These are phyloP conservation scores for Bipolaris bicolor DNA, from an alignment of 2,329 filamentous ascomycete species.

Conservation along the genomic window DNA sequence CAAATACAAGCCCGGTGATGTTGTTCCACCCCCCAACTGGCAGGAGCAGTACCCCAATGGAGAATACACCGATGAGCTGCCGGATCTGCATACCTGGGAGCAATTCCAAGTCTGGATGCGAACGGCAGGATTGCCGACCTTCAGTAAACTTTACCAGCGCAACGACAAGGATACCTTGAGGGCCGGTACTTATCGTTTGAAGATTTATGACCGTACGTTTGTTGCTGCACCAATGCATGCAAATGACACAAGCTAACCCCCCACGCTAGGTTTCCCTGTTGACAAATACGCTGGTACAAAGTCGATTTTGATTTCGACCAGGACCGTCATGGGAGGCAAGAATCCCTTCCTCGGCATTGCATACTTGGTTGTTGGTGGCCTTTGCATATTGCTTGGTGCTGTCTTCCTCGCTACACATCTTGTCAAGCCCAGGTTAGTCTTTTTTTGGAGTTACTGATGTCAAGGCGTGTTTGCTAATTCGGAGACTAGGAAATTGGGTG, in stretches of 20 bases:
- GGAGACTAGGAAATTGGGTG: slow-evolving; percentile 81
- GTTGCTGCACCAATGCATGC: not conserved
- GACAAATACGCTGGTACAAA: slow-evolving; percentile 83
- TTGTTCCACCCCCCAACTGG: slow-evolving; percentile 91
- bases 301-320: slow-evolving; percentile 84
- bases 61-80: slow-evolving; percentile 70
- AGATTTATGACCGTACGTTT: slow-evolving; percentile 76
- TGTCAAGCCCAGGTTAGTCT: slow-evolving; percentile 79
- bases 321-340: slow-evolving; percentile 90
- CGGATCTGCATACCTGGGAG: slow-evolving; percentile 76
- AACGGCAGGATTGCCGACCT: slow-evolving; percentile 88
- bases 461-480: slow-evolving; percentile 19
- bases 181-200: slow-evolving; percentile 74
- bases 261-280: slow-evolving; percentile 75
- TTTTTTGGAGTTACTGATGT: not conserved
- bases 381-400: slow-evolving; percentile 87
- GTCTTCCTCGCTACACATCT: slow-evolving; percentile 91
- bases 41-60: slow-evolving; percentile 68
- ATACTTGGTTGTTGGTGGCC: slow-evolving; percentile 89
- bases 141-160: slow-evolving; percentile 88
- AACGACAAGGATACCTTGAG: slow-evolving; percentile 75
- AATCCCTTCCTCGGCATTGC: slow-evolving; percentile 97
- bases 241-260: slow-evolving; percentile 27
- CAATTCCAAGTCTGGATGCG: slow-evolving; percentile 99
- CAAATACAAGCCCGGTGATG: slow-evolving; percentile 67